phyloP scores from a whole-genome alignment of 1,284 basidiomycete genomes.

The Leccinum angustisporum region DNA sequence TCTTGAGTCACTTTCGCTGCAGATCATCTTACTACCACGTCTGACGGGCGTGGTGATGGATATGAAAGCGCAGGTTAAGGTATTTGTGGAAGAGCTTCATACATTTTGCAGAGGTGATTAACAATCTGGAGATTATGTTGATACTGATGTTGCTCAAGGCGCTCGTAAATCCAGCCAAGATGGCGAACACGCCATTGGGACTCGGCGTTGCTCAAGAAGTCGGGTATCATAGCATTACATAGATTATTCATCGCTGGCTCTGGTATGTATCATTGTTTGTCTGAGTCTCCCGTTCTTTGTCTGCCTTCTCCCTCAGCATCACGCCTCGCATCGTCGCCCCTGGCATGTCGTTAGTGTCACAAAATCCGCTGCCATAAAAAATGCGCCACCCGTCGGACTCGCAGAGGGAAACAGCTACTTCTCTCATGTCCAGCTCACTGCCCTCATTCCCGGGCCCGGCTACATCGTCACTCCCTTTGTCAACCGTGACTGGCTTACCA shows the following conservation, averaged over 20 bases:
- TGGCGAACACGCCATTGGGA: conserved; percentile 67
- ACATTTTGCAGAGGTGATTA: conserved; percentile 90
- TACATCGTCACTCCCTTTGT: conserved; percentile 71
- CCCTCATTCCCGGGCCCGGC: conserved; percentile 64
- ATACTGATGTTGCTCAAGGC: conserved; percentile 94
- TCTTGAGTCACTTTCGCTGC: conserved; percentile 77
- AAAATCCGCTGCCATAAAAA: conserved; percentile 70
- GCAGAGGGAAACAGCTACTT: conserved; percentile 73
- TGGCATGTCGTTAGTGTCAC: conserved; percentile 53
- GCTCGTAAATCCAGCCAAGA: conserved; percentile 94
- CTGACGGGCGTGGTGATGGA: conserved; percentile 86
- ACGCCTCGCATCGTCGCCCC: conserved; percentile 10
- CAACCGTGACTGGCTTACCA: conserved; percentile 58
- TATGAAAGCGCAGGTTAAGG: conserved; percentile 94
- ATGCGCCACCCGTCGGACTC: conserved; percentile 79
- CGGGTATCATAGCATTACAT: conserved; percentile 93
- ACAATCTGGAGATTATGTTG: conserved; percentile 89
- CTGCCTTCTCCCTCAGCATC: conserved; percentile 7
- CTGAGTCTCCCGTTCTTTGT: conserved; percentile 13
- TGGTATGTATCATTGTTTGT: conserved; percentile 51
- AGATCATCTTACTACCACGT: conserved; percentile 88
- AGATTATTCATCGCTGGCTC: conserved; percentile 94
- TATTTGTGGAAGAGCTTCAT: conserved; percentile 78
- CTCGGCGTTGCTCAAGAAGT: conserved; percentile 83
- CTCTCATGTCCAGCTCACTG: conserved; percentile 79